These are phyloP conservation scores for Plasmodium ovale DNA, from an alignment of 169 alveolate species.

Conservation along the genomic window DNA sequence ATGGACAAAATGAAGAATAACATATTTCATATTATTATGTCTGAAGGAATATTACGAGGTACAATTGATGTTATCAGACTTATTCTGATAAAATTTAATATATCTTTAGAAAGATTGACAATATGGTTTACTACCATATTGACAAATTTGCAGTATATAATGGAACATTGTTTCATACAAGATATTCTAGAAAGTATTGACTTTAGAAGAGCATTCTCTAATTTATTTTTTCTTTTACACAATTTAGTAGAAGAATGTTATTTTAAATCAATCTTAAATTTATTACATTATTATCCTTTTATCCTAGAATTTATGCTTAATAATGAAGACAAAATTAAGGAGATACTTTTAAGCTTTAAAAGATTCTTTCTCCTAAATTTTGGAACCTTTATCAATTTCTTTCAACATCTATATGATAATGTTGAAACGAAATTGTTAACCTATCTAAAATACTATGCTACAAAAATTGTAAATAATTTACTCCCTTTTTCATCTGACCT, in stretches of 20 bases:
- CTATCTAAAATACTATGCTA: conserved; percentile 37
- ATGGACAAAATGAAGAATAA: conserved; percentile 14
- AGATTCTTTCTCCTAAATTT: conserved; percentile 45
- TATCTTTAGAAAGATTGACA: conserved; percentile 38
- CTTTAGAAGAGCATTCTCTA: conserved; percentile 40
- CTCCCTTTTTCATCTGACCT: conserved; percentile 38
- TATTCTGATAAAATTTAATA: conserved; percentile 46
- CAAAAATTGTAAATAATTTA: conserved; percentile 44
- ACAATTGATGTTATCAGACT: conserved; percentile 17
- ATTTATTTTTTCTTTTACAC: conserved; percentile 45
- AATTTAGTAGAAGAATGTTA: conserved; percentile 53
- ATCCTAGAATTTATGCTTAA: conserved; percentile 22
- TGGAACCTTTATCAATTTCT: conserved; percentile 58
- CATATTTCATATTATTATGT: conserved; percentile 17
- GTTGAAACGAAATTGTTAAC: conserved; percentile 48
- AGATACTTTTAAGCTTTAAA: conserved; percentile 47
- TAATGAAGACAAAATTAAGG: conserved; percentile 42
- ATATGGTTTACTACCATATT: conserved; percentile 4
- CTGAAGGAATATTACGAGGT: conserved; percentile 54
- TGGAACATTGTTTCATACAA: conserved; percentile 22
- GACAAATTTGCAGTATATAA: conserved; percentile 12
- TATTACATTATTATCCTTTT: conserved; percentile 14
- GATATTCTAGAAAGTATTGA: conserved; percentile 54
- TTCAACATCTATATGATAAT: conserved; percentile 65
- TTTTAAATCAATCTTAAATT: conserved; percentile 32